Base-by-base conservation (phyloP, 2,329 filamentous ascomycete species). In the Orbilia blumenaviensis region DNA sequence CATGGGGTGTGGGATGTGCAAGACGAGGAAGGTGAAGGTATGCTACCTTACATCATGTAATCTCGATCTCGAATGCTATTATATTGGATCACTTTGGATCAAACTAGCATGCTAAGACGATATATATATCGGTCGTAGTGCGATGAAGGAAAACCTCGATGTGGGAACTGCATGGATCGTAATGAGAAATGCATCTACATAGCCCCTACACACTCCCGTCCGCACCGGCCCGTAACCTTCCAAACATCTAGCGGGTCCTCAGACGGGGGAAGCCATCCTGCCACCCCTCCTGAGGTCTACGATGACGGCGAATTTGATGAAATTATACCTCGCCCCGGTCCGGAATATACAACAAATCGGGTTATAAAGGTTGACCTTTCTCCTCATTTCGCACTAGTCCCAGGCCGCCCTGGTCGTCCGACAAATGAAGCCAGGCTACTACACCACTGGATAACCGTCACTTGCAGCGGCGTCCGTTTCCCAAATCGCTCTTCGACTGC, bases 11-110 rank as follows among this genome's bases (percentile, higher is more conserved):
- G 64, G 58, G 25, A 76, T 76, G 72, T 76, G 72, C 61, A 76
- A 76, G 38, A 69, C 64, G 16, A 41, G 72, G 23, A 76, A 76
- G 64, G 72, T 76, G 64, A 76, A 76, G 64, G 72, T 76, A 76
- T 52, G 56, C 50, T n/a, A 48, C 36, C 10, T 14, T 48, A 12
- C 34, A 48, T 27, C 29, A 63, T 66, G 34, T 60, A 42, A 58
- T 36, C 9, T 27, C 29, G 3, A 48, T n/a, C 5, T 46, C 25
- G 32, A 64, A 25, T 42, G 29, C 25, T 46, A 58, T 21, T 46
- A 46, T 29, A 7, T 25, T 50, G n/a, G 3, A 21, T 3, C 3
- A 6, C 21, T 44, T 5, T 6, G 32, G 10, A n/a, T 32, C 14
- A 21, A 46, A 16, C 9, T 9, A 12, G 12, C 36, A 27, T 63